Conservation (phyloP, 2,329 filamentous ascomycete species). For the Curvularia lunata region DNA sequence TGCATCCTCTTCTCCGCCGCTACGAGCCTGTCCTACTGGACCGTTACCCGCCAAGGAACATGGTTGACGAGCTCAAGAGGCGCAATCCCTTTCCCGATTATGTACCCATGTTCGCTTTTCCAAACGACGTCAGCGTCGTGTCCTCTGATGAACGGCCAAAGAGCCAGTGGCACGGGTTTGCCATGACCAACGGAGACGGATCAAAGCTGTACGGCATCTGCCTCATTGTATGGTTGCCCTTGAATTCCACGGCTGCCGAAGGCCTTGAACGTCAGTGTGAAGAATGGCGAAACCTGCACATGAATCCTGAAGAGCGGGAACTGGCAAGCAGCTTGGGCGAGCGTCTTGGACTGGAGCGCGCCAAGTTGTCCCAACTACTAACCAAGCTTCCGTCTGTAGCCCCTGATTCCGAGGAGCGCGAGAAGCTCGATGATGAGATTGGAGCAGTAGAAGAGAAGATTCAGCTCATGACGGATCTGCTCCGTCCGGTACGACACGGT, state of each 20-base stretch:
- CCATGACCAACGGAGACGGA: constrained; percentile 93
- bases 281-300: constrained; percentile 65
- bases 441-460: constrained; percentile 98
- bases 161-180: constrained; percentile 99
- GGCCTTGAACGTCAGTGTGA: constrained; percentile 73
- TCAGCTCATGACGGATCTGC: constrained; percentile 91
- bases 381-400: constrained; percentile 79
- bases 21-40: constrained; percentile 98
- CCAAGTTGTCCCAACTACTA: constrained; percentile 86
- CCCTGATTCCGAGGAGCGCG: constrained; percentile 81
- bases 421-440: constrained; percentile 90
- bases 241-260: constrained; percentile 81
- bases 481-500: constrained; percentile 89
- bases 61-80: constrained; percentile 78
- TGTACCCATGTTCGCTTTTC: constrained; percentile 98
- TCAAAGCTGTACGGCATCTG: constrained; percentile 91
- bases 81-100: constrained; percentile 94
- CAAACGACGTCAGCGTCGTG: constrained; percentile 96
- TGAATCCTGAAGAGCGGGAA: constrained; percentile 90
- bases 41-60: constrained; percentile 84
- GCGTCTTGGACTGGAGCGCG: constrained; percentile 83
- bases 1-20: constrained; percentile 91
- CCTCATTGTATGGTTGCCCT: constrained; percentile 88
- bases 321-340: constrained; percentile 90
- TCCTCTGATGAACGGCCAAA: constrained; percentile 91